These are phyloP conservation scores for Dactylellina sp. DNA, from an alignment of 2,329 filamentous ascomycete genomes.

Conservation along the genomic window DNA sequence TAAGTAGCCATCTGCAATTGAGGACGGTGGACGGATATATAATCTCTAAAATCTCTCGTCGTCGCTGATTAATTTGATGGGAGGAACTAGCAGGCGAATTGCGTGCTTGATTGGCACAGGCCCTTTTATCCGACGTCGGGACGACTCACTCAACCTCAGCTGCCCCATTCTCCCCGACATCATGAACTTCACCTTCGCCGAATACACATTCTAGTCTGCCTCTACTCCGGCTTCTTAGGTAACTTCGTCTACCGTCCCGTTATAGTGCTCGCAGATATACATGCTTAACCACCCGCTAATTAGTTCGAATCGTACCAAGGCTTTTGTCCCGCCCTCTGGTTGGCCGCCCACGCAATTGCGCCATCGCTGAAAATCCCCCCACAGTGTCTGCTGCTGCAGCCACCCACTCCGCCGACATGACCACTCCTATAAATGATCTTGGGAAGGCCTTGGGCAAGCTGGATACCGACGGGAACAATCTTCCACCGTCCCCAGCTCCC, in stretches of 20 bases:
- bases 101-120: conserved; percentile 29
- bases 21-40: too few relatives aligned
- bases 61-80: conserved; percentile 2
- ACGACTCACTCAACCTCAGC: neutral
- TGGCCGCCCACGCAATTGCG: conserved; percentile 19
- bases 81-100: neutral
- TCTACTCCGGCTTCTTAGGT: too few relatives aligned
- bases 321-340: too few relatives aligned
- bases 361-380: conserved; percentile 2
- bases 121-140: conserved; percentile 53
- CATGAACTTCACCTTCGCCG: conserved; percentile 4
- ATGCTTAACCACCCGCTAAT: too few relatives aligned
- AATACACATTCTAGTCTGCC: too few relatives aligned
- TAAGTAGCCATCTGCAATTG: too few relatives aligned
- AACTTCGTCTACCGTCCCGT: too few relatives aligned
- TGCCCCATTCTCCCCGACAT: neutral
- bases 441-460: conserved; percentile 72
- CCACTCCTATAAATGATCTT: conserved; percentile 57
- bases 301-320: too few relatives aligned
- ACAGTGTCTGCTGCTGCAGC: neutral
- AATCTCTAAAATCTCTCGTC: too few relatives aligned
- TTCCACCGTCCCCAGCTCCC: conserved; percentile 91
- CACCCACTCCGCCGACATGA: conserved; percentile 15
- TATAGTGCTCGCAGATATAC: too few relatives aligned
- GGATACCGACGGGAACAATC: conserved; percentile 83